Percentiles rank a stretch among this genome's conserved stretches.
Evolutionary conservation across 2,329 filamentous ascomycete species (phyloP).

Genomic region (Ophiosphaerella narmari): DNA sequence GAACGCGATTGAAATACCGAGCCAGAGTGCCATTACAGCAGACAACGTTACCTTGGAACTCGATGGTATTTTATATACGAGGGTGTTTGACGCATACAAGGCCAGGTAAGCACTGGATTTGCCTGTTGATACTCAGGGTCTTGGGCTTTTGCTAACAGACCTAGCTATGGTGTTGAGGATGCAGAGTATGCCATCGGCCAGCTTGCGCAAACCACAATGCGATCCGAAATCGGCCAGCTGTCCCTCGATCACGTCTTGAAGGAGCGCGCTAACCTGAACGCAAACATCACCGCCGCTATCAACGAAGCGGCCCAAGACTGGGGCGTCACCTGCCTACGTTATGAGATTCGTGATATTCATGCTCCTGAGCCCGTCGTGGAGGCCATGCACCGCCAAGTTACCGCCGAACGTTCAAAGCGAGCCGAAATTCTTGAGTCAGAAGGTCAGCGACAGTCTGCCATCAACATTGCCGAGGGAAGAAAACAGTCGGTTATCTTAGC

Average conservation of each 20-base stretch:
- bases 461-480: slow-evolving; percentile 97
- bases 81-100: slow-evolving; percentile 98
- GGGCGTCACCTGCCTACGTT: slow-evolving; percentile 94
- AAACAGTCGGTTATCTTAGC: slow-evolving; percentile 98
- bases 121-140: background rate
- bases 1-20: slow-evolving; percentile 92
- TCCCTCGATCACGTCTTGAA: slow-evolving; percentile 97
- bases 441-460: slow-evolving; percentile 93
- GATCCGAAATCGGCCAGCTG: slow-evolving; percentile 95
- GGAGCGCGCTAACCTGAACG: slow-evolving; percentile 93
- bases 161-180: slow-evolving; percentile 94
- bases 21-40: slow-evolving; percentile 95
- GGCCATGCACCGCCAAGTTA: slow-evolving; percentile 98
- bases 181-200: slow-evolving; percentile 98
- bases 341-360: slow-evolving; percentile 98
- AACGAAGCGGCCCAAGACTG: slow-evolving; percentile 97
- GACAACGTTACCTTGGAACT: slow-evolving; percentile 98
- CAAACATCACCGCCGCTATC: slow-evolving; percentile 97
- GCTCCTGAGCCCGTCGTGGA: slow-evolving; percentile 91
- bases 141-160: slow-evolving; percentile 12
- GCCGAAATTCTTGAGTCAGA: slow-evolving; percentile 98
- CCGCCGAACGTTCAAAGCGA: slow-evolving; percentile 94
- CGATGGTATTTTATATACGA: slow-evolving; percentile 92
- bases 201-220: slow-evolving; percentile 98
- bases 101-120: slow-evolving; percentile 69